Evolutionary conservation across 2,329 filamentous ascomycete genomes (phyloP), one percentile per base, ranked within the genome.

Genomic region (Didymosphaeria variabile): DNA sequence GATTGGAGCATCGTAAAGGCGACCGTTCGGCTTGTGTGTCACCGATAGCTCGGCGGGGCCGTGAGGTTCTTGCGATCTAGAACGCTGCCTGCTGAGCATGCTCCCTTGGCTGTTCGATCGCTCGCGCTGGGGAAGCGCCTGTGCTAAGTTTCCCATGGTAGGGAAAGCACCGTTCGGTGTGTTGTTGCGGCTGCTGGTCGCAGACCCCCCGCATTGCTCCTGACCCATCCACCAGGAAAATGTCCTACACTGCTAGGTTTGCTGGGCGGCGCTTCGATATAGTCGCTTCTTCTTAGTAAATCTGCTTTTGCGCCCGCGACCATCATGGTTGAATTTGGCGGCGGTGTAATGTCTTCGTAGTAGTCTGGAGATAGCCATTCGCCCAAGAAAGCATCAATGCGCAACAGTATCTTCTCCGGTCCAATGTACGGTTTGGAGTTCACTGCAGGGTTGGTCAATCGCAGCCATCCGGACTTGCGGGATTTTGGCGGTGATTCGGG

Each of bases 351-450:
- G 55, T 91, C 86, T 64, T 97, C 93, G 72, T 94, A 99, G 77
- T 99, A 99, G 73, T 94, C 90, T 1, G 93, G 92, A 1, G 91
- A 92, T 32, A 98, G 84, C 95, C 95, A 99, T 83, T 99, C 95
- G 52, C 95, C 94, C 0, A 99, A 84, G 73, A 96, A 97, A 0
- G 94, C 91, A 79, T 99, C 95, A 6, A 99, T 85, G 0, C 95
- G 90, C 51, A 99, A 80, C 10, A 75, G 57, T 13, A 75, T 73
- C 63, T 73, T 73, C 29, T 77, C 70, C 31, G 77, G 77, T 6
- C 75, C 76, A 36, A 73, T 72, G 13, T 72, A 72, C 21, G 66
- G 69, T 53, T 76, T 78, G 21, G 76, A 62, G 31, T 68, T 64
- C 10, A 73, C 70, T 21, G 78, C 74, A 42, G 78, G 72, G 19